phyloP scores from a whole-genome alignment of 2,329 filamentous ascomycete genomes.

The Exophiala alcalophila region DNA sequence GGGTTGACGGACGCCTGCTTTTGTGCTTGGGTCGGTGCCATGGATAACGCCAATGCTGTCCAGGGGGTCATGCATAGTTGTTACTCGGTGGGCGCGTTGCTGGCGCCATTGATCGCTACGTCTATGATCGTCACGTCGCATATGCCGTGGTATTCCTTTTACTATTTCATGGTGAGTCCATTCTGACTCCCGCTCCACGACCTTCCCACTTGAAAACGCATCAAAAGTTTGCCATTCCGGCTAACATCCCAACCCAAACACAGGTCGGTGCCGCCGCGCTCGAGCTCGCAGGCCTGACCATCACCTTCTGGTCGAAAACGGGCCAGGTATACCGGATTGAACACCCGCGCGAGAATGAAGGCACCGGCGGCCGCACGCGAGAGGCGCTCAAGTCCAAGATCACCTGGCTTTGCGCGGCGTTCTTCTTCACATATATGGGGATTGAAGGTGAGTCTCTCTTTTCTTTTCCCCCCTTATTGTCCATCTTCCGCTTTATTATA shows the following conservation, averaged over 20 bases:
- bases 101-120: slow-evolving; percentile 67
- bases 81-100: slow-evolving; percentile 68
- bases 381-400: slow-evolving; percentile 40
- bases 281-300: slow-evolving; percentile 53
- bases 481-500: too few relatives aligned
- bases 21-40: slow-evolving; percentile 66
- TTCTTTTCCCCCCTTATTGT: neutral
- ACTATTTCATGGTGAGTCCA: slow-evolving; percentile 61
- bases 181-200: too few relatives aligned
- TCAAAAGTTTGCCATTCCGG: too few relatives aligned
- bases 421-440: slow-evolving; percentile 71
- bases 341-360: slow-evolving; percentile 36
- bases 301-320: slow-evolving; percentile 63
- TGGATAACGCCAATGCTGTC: slow-evolving; percentile 70
- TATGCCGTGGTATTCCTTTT: slow-evolving; percentile 67
- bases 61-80: slow-evolving; percentile 69
- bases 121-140: slow-evolving; percentile 62
- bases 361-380: slow-evolving; percentile 39
- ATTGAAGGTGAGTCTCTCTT: slow-evolving; percentile 57
- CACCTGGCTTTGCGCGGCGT: slow-evolving; percentile 69
- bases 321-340: slow-evolving; percentile 56
- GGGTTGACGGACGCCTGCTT: slow-evolving; percentile 53
- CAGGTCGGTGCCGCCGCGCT: slow-evolving; percentile 54
- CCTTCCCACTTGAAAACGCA: too few relatives aligned
- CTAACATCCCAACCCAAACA: too few relatives aligned